Base-by-base conservation (phyloP, 2,329 filamentous ascomycete genomes). In the Pseudocercospora crystallina region DNA sequence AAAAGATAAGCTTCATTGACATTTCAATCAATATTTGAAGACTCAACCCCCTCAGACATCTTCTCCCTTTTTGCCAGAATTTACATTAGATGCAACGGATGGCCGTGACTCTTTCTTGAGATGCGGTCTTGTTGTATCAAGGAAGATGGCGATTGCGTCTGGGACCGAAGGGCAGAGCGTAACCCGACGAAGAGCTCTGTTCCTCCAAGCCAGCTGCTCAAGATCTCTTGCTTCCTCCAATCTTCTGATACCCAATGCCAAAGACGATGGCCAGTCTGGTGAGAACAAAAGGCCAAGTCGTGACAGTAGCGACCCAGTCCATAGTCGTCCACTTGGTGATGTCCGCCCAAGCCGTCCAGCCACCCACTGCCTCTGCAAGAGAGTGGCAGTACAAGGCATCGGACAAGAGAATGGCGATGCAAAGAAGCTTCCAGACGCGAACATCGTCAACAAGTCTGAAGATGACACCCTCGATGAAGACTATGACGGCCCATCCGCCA, bases 241-340 rank as follows among this genome's bases (percentile, higher is more conserved):
- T 12, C 36, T 43, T 47, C 47, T 41, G 46, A 33, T 59, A 41
- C 14, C 60, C 61, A 45, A 64, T 49, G 15, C 56, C 63, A 34
- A 56, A 37, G 26, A 61, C 55, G 48, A 66, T 64, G 12, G 53
- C 58, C 26, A 66, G 14, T 34, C 64, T 53, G 12, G 58, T 57
- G 41, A 65, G 15, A 17, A 66, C 53, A 42, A 66, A 66, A 8
- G 64, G 64, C 57, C 56, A 61, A 31, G 64, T 66, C 37, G 57
- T 60, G 4, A 60, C 33, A 8, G 61, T 58, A 17, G 58, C 62
- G 11, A 57, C 43, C 64, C 62, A 66, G 46, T 66, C 64, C 33
- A 59, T 45, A 31, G 30, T 15, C 26, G 56, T 63, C 64, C 64
- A 66, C 8, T 60, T 36, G n/a, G 33, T 30, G 10, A 65, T 39